Base-by-base conservation (phyloP, 768 basidiomycete genomes). In the Tulasnella calospora region DNA sequence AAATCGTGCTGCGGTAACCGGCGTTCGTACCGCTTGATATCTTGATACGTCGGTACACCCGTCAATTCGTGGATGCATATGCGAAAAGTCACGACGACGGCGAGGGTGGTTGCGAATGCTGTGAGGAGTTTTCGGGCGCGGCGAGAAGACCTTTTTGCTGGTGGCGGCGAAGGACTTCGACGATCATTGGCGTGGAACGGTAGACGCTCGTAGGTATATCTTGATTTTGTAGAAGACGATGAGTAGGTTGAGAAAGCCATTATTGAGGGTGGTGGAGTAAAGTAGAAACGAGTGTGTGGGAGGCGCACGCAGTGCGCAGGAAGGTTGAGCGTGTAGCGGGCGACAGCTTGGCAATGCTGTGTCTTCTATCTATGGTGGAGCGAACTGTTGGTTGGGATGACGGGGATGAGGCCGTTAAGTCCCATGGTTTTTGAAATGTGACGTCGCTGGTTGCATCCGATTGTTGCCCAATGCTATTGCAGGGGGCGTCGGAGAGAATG, bases 1-100 rank as follows among this genome's bases (percentile, higher is more conserved):
- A 78, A 38, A 73, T 73, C 36, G 30, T 73, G 77, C 71, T 78
- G 77, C 47, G 70, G 44, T 23, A 78, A 44, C 8, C 74, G 80
- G 55, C 86, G 83, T 81, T 89, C 89, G 33, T 84, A 85, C 69
- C 85, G 82, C 71, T 85, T 85, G 80, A 86, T 88, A 19, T 82
- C 81, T 71, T 85, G 83, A 78, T 87, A 89, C 33, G 36, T 51
- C 2, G 88, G 89, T 57, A 76, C 55, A 33, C 40, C 15, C 41
- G 77, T 79, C 27, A 41, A 70, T 15, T 44, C 33, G 33, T 69
- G 33, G 33, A 51, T n/a, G 17, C 8, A 71, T 4, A 71, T 33
- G 71, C 35, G 71, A n/a, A 36, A 71, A 5, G 41, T 36, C 10
- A 71, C 23, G 33, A 35, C 71, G 35, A 71, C 30, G 71, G 35